These are phyloP conservation scores for Inonotus hispidus DNA, from an alignment of 1,284 basidiomycete genomes.

Conservation along the genomic window DNA sequence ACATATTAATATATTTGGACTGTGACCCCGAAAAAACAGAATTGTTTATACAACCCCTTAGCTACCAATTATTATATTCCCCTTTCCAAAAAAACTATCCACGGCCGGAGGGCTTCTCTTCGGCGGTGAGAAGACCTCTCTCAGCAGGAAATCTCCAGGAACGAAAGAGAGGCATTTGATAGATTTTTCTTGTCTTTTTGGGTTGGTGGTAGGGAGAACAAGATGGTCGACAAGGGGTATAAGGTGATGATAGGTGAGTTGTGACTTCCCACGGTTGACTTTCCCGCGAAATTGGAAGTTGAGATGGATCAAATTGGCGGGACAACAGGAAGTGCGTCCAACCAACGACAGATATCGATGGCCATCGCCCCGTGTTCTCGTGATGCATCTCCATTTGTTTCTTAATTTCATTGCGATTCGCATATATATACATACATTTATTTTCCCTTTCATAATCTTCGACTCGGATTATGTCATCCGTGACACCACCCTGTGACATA, in stretches of 20 bases:
- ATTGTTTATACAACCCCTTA: constrained; percentile 37
- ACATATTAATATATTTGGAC: neutral
- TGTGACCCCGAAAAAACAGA: constrained; percentile 51
- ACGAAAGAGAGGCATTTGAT: constrained; percentile 2
- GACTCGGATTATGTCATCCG: neutral
- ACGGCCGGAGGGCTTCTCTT: too few relatives aligned
- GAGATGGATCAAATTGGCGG: neutral
- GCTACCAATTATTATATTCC: constrained; percentile 31
- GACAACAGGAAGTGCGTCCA: too few relatives aligned
- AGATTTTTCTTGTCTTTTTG: constrained; percentile 13
- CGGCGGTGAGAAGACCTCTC: neutral
- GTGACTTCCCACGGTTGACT: constrained; percentile 33
- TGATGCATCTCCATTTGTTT: neutral
- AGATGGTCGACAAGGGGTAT: constrained; percentile 1
- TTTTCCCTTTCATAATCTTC: neutral
- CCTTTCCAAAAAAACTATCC: constrained; percentile 20
- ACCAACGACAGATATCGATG: too few relatives aligned
- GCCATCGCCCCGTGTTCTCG: neutral
- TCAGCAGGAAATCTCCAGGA: neutral
- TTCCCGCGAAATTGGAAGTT: constrained; percentile 21
- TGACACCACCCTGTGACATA: neutral
- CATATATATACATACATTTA: neutral
- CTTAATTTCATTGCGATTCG: neutral
- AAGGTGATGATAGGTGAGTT: neutral
- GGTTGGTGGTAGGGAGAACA: neutral